These are phyloP conservation scores for Colletotrichum sp. DNA, from an alignment of 2,329 filamentous ascomycete species.

Conservation along the genomic window DNA sequence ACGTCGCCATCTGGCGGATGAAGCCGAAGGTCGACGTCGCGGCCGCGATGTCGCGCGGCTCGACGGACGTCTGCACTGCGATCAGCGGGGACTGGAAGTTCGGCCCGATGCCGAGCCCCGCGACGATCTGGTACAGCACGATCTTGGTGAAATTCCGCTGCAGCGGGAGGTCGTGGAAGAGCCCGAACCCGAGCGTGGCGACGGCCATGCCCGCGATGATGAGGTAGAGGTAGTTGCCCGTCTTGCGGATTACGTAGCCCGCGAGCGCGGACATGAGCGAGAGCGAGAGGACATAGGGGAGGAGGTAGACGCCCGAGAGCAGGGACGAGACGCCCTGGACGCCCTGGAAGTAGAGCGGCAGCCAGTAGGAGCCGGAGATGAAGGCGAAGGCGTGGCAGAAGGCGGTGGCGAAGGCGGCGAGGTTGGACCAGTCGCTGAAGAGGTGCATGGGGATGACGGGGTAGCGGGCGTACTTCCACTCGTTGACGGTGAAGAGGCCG, in stretches of 20 bases:
- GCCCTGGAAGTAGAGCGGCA: slow-evolving; percentile 77
- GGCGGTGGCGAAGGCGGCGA: slow-evolving; percentile 56
- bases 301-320: slow-evolving; percentile 64
- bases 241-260: slow-evolving; percentile 52
- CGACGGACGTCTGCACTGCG: slow-evolving; percentile 67
- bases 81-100: slow-evolving; percentile 69
- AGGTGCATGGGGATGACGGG: slow-evolving; percentile 73
- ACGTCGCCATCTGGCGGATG: slow-evolving; percentile 60
- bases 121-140: slow-evolving; percentile 62
- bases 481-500: slow-evolving; percentile 61
- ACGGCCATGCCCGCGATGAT: slow-evolving; percentile 59
- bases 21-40: slow-evolving; percentile 69
- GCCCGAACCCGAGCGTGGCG: slow-evolving; percentile 64
- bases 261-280: slow-evolving; percentile 46
- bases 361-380: slow-evolving; percentile 71
- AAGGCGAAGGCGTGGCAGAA: slow-evolving; percentile 61
- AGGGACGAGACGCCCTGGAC: slow-evolving; percentile 66
- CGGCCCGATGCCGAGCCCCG: slow-evolving; percentile 65
- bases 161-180: slow-evolving; percentile 60
- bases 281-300: slow-evolving; percentile 63
- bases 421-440: slow-evolving; percentile 60
- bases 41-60: slow-evolving; percentile 63
- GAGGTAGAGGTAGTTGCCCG: slow-evolving; percentile 60
- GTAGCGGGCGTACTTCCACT: slow-evolving; percentile 67
- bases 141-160: slow-evolving; percentile 52